These are phyloP conservation scores for Aaosphaeria arxii DNA, from an alignment of 2,329 filamentous ascomycete genomes.

Conservation along the genomic window DNA sequence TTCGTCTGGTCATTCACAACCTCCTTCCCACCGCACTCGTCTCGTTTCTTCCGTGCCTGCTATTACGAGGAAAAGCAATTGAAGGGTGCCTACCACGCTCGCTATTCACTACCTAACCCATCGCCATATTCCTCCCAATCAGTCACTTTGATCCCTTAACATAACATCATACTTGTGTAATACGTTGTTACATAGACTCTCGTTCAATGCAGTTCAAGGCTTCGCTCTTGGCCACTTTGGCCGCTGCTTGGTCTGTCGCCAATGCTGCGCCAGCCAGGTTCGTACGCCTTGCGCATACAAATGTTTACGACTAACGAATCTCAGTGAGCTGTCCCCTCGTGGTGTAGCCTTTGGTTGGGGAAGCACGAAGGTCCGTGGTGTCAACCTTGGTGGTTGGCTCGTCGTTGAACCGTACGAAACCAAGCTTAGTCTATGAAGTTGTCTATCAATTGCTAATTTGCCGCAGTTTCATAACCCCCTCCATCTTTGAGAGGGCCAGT, in stretches of 20 bases:
- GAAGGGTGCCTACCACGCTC: too few species aligned
- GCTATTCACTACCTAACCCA: too few species aligned
- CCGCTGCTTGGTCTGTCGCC: background rate
- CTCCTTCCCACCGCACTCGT: too few species aligned
- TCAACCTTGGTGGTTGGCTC: constrained; percentile 35
- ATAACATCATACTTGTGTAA: too few species aligned
- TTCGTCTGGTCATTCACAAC: too few species aligned
- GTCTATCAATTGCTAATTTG: constrained; percentile 2
- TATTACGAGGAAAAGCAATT: too few species aligned
- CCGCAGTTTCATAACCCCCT: constrained; percentile 53
- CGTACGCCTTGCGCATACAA: background rate
- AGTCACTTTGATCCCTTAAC: too few species aligned
- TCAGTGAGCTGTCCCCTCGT: constrained; percentile 2
- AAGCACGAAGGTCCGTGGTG: constrained; percentile 38
- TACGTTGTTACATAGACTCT: too few species aligned
- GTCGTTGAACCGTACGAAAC: constrained; percentile 26
- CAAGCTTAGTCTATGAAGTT: background rate
- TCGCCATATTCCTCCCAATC: too few species aligned
- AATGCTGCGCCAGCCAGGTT: background rate
- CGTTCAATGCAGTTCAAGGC: background rate
- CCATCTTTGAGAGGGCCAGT: constrained; percentile 45
- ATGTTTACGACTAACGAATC: too few species aligned
- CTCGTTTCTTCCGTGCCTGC: too few species aligned
- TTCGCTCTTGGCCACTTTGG: background rate
- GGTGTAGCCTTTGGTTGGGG: constrained; percentile 41